These are phyloP conservation scores for Ophiocordyceps unilateralis DNA, from an alignment of 2,329 filamentous ascomycete genomes.

Conservation along the genomic window DNA sequence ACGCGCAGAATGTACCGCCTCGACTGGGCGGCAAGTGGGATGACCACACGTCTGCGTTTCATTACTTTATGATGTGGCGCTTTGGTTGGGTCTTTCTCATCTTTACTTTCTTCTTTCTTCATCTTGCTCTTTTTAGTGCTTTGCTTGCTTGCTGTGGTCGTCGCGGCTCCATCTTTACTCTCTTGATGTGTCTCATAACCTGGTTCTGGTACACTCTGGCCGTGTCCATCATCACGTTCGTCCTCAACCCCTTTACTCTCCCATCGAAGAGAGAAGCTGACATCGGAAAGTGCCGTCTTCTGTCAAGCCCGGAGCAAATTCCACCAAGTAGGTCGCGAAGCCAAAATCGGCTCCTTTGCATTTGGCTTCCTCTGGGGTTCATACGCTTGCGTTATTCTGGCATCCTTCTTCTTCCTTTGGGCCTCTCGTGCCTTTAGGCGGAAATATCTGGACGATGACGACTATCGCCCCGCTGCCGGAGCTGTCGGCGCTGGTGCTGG, in stretches of 20 bases:
- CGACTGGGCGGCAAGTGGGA: slow-evolving; percentile 33
- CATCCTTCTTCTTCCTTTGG: slow-evolving; percentile 49
- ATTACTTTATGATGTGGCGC: slow-evolving; percentile 71
- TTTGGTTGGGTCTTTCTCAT: slow-evolving; percentile 90
- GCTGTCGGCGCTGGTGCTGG: background rate
- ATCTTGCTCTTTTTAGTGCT: slow-evolving; percentile 47
- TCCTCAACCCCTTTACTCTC: slow-evolving; percentile 1
- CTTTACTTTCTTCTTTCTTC: slow-evolving; percentile 65
- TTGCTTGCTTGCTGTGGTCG: slow-evolving; percentile 55
- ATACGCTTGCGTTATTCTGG: slow-evolving; percentile 47
- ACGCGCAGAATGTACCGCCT: slow-evolving; percentile 24
- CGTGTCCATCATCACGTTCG: slow-evolving; percentile 61
- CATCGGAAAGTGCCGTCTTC: slow-evolving; percentile 31
- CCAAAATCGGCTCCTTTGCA: slow-evolving; percentile 47
- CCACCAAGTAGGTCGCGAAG: slow-evolving; percentile 31
- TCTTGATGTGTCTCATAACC: slow-evolving; percentile 37
- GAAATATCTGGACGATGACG: background rate
- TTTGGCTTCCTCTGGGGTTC: slow-evolving; percentile 67
- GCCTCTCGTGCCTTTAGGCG: slow-evolving; percentile 34
- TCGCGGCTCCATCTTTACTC: slow-evolving; percentile 50
- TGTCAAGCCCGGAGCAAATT: slow-evolving; percentile 55
- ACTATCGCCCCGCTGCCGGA: background rate
- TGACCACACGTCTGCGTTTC: slow-evolving; percentile 32
- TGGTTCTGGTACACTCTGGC: slow-evolving; percentile 53
- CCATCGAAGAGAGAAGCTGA: background rate